Percentiles rank a stretch among this genome's conserved stretches.
Conservation (phyloP, 2,329 filamentous ascomycete species). For the Daldinia eschscholtzii region DNA sequence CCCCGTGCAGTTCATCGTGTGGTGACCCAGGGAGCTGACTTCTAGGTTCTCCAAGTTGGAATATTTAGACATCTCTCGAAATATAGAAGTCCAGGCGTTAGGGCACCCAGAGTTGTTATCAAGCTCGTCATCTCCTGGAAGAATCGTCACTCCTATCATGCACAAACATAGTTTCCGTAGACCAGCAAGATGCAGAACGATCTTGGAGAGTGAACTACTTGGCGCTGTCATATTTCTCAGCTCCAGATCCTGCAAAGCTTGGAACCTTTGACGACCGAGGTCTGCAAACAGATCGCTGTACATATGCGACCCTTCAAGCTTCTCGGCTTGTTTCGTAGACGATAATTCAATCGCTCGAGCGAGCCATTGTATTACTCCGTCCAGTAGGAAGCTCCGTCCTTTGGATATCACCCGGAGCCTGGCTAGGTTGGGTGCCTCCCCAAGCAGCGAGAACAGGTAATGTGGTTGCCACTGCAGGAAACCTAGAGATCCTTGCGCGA, state of each 20-base stretch:
- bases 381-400: slow-evolving; percentile 36
- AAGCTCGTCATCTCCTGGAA: slow-evolving; percentile 39
- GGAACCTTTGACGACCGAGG: slow-evolving; percentile 28
- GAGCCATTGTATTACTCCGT: slow-evolving; percentile 45
- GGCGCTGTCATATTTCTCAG: slow-evolving; percentile 44
- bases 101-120: slow-evolving; percentile 40
- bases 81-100: slow-evolving; percentile 44
- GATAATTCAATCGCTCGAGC: slow-evolving; percentile 28
- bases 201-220: slow-evolving; percentile 24
- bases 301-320: background rate
- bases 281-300: slow-evolving; percentile 2
- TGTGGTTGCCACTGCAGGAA: slow-evolving; percentile 46
- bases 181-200: slow-evolving; percentile 32
- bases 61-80: slow-evolving; percentile 34
- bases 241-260: slow-evolving; percentile 38
- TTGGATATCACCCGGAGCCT: slow-evolving; percentile 41
- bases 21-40: slow-evolving; percentile 37
- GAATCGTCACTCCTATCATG: slow-evolving; percentile 36
- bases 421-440: slow-evolving; percentile 42
- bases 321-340: slow-evolving; percentile 4
- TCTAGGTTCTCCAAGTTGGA: slow-evolving; percentile 35
- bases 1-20: slow-evolving; percentile 35
- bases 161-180: slow-evolving; percentile 37
- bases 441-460: slow-evolving; percentile 44
- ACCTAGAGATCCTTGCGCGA: slow-evolving; percentile 36